Conservation (phyloP, 2,329 filamentous ascomycete genomes). For the Trichoderma sp. region DNA sequence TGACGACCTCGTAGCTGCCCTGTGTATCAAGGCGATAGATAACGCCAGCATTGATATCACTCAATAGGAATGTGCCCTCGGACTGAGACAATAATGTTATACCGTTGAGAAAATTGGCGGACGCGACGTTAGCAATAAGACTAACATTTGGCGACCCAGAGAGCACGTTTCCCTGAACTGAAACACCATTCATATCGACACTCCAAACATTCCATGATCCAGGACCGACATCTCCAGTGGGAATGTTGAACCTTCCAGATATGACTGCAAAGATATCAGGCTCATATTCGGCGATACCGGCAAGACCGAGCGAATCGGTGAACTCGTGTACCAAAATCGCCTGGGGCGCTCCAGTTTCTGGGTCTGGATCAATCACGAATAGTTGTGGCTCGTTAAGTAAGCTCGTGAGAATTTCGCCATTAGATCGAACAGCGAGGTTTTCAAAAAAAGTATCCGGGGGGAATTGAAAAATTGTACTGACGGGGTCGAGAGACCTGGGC, state of each 20-base stretch:
- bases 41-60: not conserved
- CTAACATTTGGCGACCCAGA: not conserved
- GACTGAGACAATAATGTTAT: not conserved
- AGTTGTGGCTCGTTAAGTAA: not conserved
- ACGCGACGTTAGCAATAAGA: not conserved
- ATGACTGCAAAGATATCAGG: not conserved
- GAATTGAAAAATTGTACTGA: not conserved
- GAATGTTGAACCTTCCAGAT: not conserved
- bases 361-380: not conserved
- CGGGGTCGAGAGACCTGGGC: not conserved
- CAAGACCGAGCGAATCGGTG: not conserved
- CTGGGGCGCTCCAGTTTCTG: not conserved
- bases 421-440: not conserved
- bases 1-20: not conserved
- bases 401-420: not conserved
- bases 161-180: not conserved
- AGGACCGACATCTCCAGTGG: not conserved
- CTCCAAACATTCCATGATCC: not conserved
- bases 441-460: not conserved
- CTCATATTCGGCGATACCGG: not conserved
- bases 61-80: not conserved
- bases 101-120: not conserved
- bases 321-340: not conserved
- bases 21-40: not conserved
- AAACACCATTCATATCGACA: not conserved